phyloP scores from a whole-genome alignment of 1,139 yeast genomes.

The Magnusiomyces suaveolens region DNA sequence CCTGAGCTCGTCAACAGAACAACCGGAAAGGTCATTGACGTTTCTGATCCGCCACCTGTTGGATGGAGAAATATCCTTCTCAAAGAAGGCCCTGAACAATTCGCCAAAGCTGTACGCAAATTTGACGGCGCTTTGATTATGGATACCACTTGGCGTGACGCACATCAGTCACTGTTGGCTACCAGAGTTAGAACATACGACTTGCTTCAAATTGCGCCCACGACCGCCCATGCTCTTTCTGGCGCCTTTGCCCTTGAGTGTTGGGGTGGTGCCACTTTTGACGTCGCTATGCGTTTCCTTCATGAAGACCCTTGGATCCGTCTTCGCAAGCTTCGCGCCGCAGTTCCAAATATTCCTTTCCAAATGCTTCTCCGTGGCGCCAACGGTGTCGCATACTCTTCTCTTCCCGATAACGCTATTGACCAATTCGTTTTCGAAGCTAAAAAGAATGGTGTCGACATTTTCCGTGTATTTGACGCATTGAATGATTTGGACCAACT shows the following conservation, averaged over 20 bases:
- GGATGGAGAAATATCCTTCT: slow-evolving; percentile 91
- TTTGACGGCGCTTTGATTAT: slow-evolving; percentile 82
- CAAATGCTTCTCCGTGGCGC: slow-evolving; percentile 99
- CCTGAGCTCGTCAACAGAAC: slow-evolving; percentile 59
- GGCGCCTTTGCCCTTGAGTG: slow-evolving; percentile 95
- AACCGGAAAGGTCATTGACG: slow-evolving; percentile 49
- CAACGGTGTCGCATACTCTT: slow-evolving; percentile 96
- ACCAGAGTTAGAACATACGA: slow-evolving; percentile 95
- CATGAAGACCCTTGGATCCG: slow-evolving; percentile 99
- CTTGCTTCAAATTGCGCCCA: slow-evolving; percentile 80
- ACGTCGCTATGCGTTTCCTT: slow-evolving; percentile 94
- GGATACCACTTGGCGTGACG: slow-evolving; percentile 99
- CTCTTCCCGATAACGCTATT: slow-evolving; percentile 95
- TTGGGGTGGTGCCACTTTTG: slow-evolving; percentile 99
- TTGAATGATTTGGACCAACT: slow-evolving; percentile 92
- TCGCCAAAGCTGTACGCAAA: slow-evolving; percentile 77
- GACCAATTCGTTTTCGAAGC: slow-evolving; percentile 95
- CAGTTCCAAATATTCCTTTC: slow-evolving; percentile 97
- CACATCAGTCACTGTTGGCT: slow-evolving; percentile 96
- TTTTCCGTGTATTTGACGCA: slow-evolving; percentile 96
- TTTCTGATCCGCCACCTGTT: slow-evolving; percentile 45
- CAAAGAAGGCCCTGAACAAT: slow-evolving; percentile 77
- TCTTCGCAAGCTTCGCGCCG: slow-evolving; percentile 71
- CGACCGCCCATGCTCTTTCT: slow-evolving; percentile 81
- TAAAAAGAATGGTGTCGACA: slow-evolving; percentile 90